Evolutionary conservation across 352 stramenopile genomes (phyloP).

Genomic region (Pythium pyrilobum): DNA sequence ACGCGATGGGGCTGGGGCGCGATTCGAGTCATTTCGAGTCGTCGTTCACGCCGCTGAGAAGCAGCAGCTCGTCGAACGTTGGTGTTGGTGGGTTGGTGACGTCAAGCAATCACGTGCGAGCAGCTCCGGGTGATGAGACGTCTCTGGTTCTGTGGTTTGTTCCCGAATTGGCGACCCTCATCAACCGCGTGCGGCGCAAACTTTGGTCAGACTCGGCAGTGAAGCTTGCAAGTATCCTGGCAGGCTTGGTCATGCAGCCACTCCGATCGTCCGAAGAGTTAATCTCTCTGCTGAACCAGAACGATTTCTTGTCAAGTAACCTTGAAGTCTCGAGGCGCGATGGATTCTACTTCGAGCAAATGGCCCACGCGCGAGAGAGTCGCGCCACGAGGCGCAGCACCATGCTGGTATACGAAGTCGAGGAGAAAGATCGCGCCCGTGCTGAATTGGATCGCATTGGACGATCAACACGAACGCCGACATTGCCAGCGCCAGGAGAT

Average conservation of each 20-base stretch:
- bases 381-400: constrained; percentile 43
- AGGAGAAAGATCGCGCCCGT: constrained; percentile 59
- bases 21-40: constrained; percentile 71
- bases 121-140: constrained; percentile 66
- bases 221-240: constrained; percentile 60
- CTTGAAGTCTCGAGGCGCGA: constrained; percentile 72
- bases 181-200: constrained; percentile 58
- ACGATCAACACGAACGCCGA: constrained; percentile 42
- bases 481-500: too few species aligned
- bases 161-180: constrained; percentile 60
- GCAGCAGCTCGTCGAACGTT: constrained; percentile 26
- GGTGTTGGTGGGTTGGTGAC: constrained; percentile 36
- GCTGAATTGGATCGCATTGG: constrained; percentile 63
- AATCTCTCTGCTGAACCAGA: constrained; percentile 36
- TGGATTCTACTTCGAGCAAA: constrained; percentile 81
- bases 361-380: constrained; percentile 72
- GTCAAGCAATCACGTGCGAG: constrained; percentile 51
- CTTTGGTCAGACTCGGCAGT: constrained; percentile 70
- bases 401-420: constrained; percentile 53
- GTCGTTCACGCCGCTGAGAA: constrained; percentile 57
- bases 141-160: constrained; percentile 75
- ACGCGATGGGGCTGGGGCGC: constrained; percentile 67
- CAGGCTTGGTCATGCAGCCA: constrained; percentile 48
- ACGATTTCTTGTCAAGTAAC: constrained; percentile 67
- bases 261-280: constrained; percentile 70